phyloP scores from a whole-genome alignment of 495 filamentous ascomycete species.

The Podospora tetraspora region DNA sequence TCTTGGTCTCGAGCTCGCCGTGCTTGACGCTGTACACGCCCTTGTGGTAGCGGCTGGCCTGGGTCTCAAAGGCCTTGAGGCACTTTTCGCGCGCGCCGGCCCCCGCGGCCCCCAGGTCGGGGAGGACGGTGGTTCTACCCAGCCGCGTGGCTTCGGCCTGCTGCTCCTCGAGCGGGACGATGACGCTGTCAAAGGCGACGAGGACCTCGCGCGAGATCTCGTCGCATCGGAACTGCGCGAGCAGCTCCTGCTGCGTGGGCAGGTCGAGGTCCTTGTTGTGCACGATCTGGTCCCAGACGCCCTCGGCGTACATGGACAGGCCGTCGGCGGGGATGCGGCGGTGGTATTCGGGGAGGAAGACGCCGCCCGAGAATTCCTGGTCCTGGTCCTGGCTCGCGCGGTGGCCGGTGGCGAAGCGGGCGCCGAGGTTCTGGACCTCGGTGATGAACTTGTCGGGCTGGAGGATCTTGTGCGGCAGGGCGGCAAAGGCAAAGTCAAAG shows the following conservation, averaged over 20 bases:
- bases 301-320: constrained; percentile 84
- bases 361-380: constrained; percentile 65
- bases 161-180: constrained; percentile 79
- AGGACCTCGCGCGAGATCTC: constrained; percentile 88
- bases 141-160: constrained; percentile 65
- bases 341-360: constrained; percentile 93
- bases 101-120: constrained; percentile 72
- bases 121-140: constrained; percentile 67
- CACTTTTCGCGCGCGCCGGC: constrained; percentile 63
- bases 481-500: constrained; percentile 96
- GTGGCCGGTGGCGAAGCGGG: constrained; percentile 76
- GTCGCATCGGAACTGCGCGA: constrained; percentile 96
- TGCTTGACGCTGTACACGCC: constrained; percentile 83
- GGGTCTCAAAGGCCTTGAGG: constrained; percentile 76
- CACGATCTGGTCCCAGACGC: constrained; percentile 97
- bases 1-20: constrained; percentile 75
- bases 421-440: constrained; percentile 73
- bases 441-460: constrained; percentile 87
- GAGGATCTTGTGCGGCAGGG: constrained; percentile 91
- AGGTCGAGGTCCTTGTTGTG: constrained; percentile 97
- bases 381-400: constrained; percentile 64
- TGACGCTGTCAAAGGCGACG: constrained; percentile 73
- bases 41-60: constrained; percentile 93
- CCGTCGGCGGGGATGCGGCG: constrained; percentile 93
- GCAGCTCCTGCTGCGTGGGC: constrained; percentile 91